Base-by-base conservation (phyloP, 257 asterid genomes). In the Anisodus tanguticus region DNA sequence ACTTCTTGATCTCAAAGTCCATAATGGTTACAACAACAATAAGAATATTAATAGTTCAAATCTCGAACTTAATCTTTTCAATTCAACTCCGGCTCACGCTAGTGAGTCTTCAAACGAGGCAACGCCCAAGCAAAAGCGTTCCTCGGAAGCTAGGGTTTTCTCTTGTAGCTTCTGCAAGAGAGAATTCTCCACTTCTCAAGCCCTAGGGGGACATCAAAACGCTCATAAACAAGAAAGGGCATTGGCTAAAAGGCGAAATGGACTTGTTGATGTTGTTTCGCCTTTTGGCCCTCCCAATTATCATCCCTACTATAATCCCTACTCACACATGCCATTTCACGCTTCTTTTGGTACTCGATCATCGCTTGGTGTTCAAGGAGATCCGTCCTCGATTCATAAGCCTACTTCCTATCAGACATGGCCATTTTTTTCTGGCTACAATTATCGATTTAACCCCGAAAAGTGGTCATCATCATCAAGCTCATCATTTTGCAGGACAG, bases 171-270 rank as follows among this genome's bases (percentile, higher is more conserved):
- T 87, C 22, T 94, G 98, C 67, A 88, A 89, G 85, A 86, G 93
- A 81, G 91, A 89, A 63, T 94, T 94, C 84, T 90, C 94, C 41
- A 92, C 97, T 22, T 90, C 93, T 0, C 97, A 94, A 59, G 98
- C 98, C 1, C 71, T 91, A 82, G 98, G 95, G 8, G 97, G 98
- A 71, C 97, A 94, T 77, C 98, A 94, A 51, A 94, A 94, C 45
- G 98, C 95, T 0, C 98, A 94, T 85, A 94, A 92, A 63, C 91
- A 94, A 69, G 94, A 94, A 84, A 83, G 94, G 13, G 93, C 95
- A 1, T 9, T 86, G 68, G 92, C 91, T 63, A 94, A 91, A 85
- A 89, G 89, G 80, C 86, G 90, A 17, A 90, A 90, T 41, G 91
- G 86, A 31, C 47, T 84, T 83, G 83, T 78, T 64, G 95, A 85